Percentiles rank a stretch among this genome's conserved stretches.
These are phyloP conservation scores for Moesziomyces antarcticus DNA, from an alignment of 1,284 basidiomycete species.

Conservation along the genomic window DNA sequence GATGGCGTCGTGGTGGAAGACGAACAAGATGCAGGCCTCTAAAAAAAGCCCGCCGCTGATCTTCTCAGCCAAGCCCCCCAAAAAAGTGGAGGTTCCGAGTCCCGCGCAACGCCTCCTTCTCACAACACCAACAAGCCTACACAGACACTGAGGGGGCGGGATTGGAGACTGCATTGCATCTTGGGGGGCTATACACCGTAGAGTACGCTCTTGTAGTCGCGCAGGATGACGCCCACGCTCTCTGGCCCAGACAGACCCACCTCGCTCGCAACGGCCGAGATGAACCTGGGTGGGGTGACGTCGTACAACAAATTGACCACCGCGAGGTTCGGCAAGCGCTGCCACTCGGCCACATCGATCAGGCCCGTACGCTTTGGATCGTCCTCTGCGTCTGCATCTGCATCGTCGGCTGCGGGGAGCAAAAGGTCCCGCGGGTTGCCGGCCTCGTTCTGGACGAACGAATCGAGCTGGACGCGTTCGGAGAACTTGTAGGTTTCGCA, in stretches of 20 bases:
- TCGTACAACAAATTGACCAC: slow-evolving; percentile 65
- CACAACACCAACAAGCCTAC: not conserved
- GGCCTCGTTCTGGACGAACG: slow-evolving; percentile 94
- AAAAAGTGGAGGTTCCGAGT: not conserved
- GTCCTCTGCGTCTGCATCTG: slow-evolving; percentile 10
- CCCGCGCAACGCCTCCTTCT: not conserved
- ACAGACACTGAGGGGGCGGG: too few relatives aligned
- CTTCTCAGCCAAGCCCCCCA: not conserved
- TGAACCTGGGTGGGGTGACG: slow-evolving; percentile 64
- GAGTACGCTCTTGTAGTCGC: slow-evolving; percentile 66
- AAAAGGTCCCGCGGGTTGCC: slow-evolving; percentile 54
- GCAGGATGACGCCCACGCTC: slow-evolving; percentile 64
- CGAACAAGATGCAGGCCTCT: too few relatives aligned
- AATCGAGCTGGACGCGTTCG: slow-evolving; percentile 90
- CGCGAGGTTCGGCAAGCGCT: slow-evolving; percentile 40
- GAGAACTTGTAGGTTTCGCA: slow-evolving; percentile 99
- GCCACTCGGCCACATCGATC: slow-evolving; percentile 49
- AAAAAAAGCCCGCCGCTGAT: too few relatives aligned
- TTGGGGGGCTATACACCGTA: slow-evolving; percentile 49
- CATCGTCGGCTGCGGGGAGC: slow-evolving; percentile 22
- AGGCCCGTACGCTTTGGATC: slow-evolving; percentile 16
- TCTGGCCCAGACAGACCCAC: slow-evolving; percentile 65
- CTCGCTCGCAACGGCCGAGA: slow-evolving; percentile 64
- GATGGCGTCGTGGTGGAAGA: too few relatives aligned
- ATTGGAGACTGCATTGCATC: not conserved